Evolutionary conservation across 2,329 filamentous ascomycete genomes (phyloP).

Genomic region (Sclerotinia nivalis): DNA sequence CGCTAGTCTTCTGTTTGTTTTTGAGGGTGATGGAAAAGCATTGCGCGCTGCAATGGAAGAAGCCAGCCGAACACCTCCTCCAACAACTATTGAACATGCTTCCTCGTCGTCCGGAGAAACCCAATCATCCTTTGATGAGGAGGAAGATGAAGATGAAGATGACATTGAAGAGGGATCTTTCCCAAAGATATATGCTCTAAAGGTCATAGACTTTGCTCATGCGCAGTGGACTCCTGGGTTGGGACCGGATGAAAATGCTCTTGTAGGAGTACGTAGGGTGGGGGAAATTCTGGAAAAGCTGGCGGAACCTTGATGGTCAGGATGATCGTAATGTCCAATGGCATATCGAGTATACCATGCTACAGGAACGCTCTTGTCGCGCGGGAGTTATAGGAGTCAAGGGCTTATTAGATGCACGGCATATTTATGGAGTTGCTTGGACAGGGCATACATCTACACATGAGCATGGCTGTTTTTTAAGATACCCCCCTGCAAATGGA

Average conservation of each 20-base stretch:
- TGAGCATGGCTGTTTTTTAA: slow-evolving; percentile 22
- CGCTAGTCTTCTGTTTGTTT: slow-evolving; percentile 57
- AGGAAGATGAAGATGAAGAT: slow-evolving; percentile 55
- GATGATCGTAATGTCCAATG: neutral
- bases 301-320: slow-evolving; percentile 18
- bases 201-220: slow-evolving; percentile 97
- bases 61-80: slow-evolving; percentile 38
- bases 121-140: slow-evolving; percentile 35
- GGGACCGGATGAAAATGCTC: slow-evolving; percentile 82
- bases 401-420: slow-evolving; percentile 21
- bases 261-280: slow-evolving; percentile 73
- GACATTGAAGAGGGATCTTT: slow-evolving; percentile 56
- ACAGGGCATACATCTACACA: slow-evolving; percentile 21
- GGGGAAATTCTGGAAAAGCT: slow-evolving; percentile 66
- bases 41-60: slow-evolving; percentile 46
- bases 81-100: slow-evolving; percentile 34
- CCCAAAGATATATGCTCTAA: slow-evolving; percentile 74
- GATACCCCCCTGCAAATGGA: slow-evolving; percentile 23
- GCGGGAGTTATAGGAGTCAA: slow-evolving; percentile 18
- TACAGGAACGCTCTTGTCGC: neutral
- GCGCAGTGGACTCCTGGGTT: slow-evolving; percentile 76
- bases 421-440: slow-evolving; percentile 21
- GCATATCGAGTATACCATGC: slow-evolving; percentile 2
- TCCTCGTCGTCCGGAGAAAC: slow-evolving; percentile 37
- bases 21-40: slow-evolving; percentile 61